Conservation (phyloP, 768 basidiomycete genomes). For the Rhodotorula babjevae region DNA sequence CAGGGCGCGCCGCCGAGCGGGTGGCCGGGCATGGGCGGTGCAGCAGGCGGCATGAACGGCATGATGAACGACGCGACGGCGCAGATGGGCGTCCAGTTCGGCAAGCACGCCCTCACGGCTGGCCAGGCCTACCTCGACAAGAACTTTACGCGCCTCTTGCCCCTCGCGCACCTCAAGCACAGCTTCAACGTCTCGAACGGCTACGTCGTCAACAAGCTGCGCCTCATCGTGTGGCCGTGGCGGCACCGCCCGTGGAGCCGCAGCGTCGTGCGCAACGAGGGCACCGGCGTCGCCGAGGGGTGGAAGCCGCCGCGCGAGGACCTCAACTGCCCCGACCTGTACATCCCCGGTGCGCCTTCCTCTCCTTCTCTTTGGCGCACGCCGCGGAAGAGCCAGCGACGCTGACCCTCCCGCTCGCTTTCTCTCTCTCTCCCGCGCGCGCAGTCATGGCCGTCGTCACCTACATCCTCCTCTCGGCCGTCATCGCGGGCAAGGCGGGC, state of each 20-base stretch:
- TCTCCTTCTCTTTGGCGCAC: background rate
- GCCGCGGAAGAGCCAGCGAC: background rate
- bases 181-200: slow-evolving; percentile 94
- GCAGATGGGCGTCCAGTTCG: slow-evolving; percentile 92
- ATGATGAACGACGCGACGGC: slow-evolving; percentile 86
- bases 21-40: background rate
- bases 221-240: slow-evolving; percentile 92
- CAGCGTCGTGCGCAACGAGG: slow-evolving; percentile 60
- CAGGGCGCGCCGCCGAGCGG: background rate
- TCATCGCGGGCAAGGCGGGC: slow-evolving; percentile 74
- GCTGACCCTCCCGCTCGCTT: too few species aligned
- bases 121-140: slow-evolving; percentile 94
- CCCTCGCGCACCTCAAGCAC: slow-evolving; percentile 71
- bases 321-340: slow-evolving; percentile 90
- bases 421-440: too few species aligned
- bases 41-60: slow-evolving; percentile 26
- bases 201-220: slow-evolving; percentile 85
- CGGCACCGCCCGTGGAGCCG: slow-evolving; percentile 80
- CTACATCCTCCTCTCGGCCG: slow-evolving; percentile 81
- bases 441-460: slow-evolving; percentile 92
- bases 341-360: slow-evolving; percentile 72
- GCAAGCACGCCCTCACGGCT: slow-evolving; percentile 80
- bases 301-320: slow-evolving; percentile 89
- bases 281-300: slow-evolving; percentile 59
- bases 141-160: slow-evolving; percentile 68